Base-by-base conservation (phyloP, 1,284 basidiomycete species). In the Sporisorium scitamineum region DNA sequence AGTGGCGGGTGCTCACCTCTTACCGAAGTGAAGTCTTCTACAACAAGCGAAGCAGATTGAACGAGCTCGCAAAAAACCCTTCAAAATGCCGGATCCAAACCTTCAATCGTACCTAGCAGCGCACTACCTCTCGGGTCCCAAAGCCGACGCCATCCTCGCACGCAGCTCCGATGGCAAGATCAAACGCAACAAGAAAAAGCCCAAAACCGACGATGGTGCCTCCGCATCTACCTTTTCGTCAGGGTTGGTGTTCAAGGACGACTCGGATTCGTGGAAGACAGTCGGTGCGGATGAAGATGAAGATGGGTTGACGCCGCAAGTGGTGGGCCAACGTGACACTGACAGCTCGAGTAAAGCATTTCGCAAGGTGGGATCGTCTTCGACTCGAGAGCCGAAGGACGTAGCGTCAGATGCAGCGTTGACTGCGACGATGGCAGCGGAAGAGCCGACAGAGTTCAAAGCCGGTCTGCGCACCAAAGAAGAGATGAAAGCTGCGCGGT, bases 61-160 rank as follows among this genome's bases (percentile, higher is more conserved):
- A 22, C 42, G 42, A 45, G 42, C 42, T 39, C 37, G 18, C 37
- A 39, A 4, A 5, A 45, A 45, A 18, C 42, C 42, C 42, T 37
- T 14, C 42, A n/a, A 26, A 11, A 83, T 84, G 81, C 83, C 80
- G 0, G 78, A 84, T 44, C 78, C 77, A 7, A 59, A 87, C 68
- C 84, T 89, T 32, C 87, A 88, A 80, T 85, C 87, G 9, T 89
- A 89, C 79, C 81, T 89, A 11, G 88, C 88, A 1, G 76, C 86
- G 32, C 88, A 88, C 58, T 99, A 99, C 87, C 97, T 98, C 93
- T 93, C 95, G 7, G 96, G 96, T 0, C 91, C 94, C 0, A 99
- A 97, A 85, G 95, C 95, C 4, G 96, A 98, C 78, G 95, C 94
- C 16, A 97, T 99, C 75, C 89, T 98, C 5, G 88, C 94, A 4